Evolutionary conservation across 306 rosid genomes (phyloP).

Genomic region (Alnus glutinosa): DNA sequence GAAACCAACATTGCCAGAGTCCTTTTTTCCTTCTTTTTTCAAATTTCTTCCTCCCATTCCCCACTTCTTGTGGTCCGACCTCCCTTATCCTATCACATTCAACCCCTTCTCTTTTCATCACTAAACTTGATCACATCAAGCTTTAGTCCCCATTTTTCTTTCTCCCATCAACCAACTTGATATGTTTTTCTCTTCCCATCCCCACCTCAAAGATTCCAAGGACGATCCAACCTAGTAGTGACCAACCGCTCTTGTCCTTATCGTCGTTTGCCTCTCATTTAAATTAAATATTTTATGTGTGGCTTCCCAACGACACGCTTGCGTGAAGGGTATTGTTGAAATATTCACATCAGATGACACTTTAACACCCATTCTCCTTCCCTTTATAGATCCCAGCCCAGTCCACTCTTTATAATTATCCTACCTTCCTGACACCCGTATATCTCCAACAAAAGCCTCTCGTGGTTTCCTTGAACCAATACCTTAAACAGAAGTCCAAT

Average conservation of each 20-base stretch:
- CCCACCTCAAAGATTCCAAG: constrained; percentile 54
- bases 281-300: too few relatives aligned
- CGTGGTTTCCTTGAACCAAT: constrained; percentile 15
- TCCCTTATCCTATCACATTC: constrained; percentile 63
- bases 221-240: constrained; percentile 36
- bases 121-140: constrained; percentile 71
- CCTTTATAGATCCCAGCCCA: constrained; percentile 7
- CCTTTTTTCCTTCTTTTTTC: constrained; percentile 13
- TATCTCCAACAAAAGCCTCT: neutral
- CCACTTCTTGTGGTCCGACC: constrained; percentile 73
- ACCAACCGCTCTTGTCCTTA: neutral
- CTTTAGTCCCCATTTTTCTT: constrained; percentile 23
- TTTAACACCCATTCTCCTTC: too few relatives aligned
- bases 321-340: too few relatives aligned
- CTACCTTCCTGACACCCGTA: constrained; percentile 13
- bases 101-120: constrained; percentile 46
- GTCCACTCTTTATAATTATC: constrained; percentile 6
- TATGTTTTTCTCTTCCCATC: constrained; percentile 14
- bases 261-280: too few relatives aligned
- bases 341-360: too few relatives aligned
- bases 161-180: constrained; percentile 26
- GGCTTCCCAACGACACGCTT: too few relatives aligned
- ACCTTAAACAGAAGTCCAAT: constrained; percentile 15
- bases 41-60: constrained; percentile 27
- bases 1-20: constrained; percentile 52